These are phyloP conservation scores for Trametes sp. DNA, from an alignment of 1,284 basidiomycete genomes.

Conservation along the genomic window DNA sequence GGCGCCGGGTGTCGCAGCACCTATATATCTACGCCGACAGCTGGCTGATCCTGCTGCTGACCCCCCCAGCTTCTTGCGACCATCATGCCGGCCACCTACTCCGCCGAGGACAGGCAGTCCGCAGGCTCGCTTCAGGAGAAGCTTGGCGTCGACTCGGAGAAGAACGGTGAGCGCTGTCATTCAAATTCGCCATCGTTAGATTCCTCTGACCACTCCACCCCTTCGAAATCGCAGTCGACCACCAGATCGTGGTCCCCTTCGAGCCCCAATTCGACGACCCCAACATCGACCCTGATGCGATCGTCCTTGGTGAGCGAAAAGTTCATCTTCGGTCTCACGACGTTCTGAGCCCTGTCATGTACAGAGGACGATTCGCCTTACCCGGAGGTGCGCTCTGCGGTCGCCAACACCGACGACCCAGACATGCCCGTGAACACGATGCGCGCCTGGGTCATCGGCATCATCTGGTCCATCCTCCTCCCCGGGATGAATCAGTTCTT, in stretches of 20 bases:
- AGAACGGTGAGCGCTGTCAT: constrained; percentile 23
- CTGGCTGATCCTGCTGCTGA: constrained; percentile 1
- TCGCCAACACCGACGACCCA: constrained; percentile 76
- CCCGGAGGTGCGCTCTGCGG: constrained; percentile 82
- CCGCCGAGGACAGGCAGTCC: constrained; percentile 26
- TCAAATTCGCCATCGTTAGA: not conserved
- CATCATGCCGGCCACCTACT: constrained; percentile 40
- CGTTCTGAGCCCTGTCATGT: not conserved
- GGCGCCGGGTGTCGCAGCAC: constrained; percentile 1
- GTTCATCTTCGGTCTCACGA: not conserved
- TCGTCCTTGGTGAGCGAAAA: constrained; percentile 33
- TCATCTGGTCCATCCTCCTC: constrained; percentile 64
- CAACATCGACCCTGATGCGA: constrained; percentile 60
- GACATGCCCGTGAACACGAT: constrained; percentile 66
- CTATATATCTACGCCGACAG: constrained; percentile 3
- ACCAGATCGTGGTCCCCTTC: constrained; percentile 16
- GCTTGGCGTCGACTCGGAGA: constrained; percentile 31
- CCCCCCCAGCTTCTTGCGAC: constrained; percentile 24
- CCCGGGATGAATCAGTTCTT: constrained; percentile 74
- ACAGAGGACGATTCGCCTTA: constrained; percentile 69
- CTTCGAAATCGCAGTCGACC: not conserved
- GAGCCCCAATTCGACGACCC: constrained; percentile 66
- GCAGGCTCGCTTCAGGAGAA: constrained; percentile 40
- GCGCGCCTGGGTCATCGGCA: constrained; percentile 71
- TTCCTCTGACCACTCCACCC: not conserved